Base-by-base conservation (phyloP, 2,329 filamentous ascomycete genomes). In the Gliomastix tumulicola region DNA sequence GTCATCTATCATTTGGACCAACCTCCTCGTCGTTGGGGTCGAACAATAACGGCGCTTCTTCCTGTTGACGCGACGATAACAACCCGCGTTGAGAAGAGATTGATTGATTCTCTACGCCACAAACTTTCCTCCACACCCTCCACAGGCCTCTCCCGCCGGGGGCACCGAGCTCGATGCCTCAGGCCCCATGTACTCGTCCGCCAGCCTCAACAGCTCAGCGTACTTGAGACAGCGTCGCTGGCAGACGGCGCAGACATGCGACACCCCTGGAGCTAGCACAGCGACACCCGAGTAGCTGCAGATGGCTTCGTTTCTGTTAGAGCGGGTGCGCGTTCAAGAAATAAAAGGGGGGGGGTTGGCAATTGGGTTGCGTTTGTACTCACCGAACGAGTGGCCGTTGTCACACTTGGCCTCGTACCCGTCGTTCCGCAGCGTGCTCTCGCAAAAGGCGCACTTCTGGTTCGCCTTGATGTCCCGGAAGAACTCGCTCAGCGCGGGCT, bases 201-300 rank as follows among this genome's bases (percentile, higher is more conserved):
- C 59, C 11, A 63, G 49, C 17, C 44, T 52, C 3, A 49, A 44
- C 17, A 77, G 51, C 42, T 67, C 62, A 5, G 62, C 55, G 0
- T 61, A 50, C 32, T 65, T 62, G 16, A 78, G 58, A 7, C 69
- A 74, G 18, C 74, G 64, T 19, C 64, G 52, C 13, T 66, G 67
- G 44, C 75, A 79, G 3, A 78, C 68, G 16, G 68, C 69, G 36
- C 75, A 79, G 4, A 67, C 65, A 22, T 66, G 60, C 1, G 74
- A 76, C 32, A 70, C 61, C 4, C 69, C 71, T 0, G 74, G 74
- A 3, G 62, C 65, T 40, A 73, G 57, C 42, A 79, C 73, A 11
- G 74, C 68, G 7, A 79, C 52, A 2, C 71, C 69, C 0, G 69
- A 74, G 1, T 68, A 65, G 0, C 68, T 68, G 41, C 75, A 79